Evolutionary conservation across 2,329 filamentous ascomycete genomes (phyloP).

Genomic region (Ophiostoma sp.): DNA sequence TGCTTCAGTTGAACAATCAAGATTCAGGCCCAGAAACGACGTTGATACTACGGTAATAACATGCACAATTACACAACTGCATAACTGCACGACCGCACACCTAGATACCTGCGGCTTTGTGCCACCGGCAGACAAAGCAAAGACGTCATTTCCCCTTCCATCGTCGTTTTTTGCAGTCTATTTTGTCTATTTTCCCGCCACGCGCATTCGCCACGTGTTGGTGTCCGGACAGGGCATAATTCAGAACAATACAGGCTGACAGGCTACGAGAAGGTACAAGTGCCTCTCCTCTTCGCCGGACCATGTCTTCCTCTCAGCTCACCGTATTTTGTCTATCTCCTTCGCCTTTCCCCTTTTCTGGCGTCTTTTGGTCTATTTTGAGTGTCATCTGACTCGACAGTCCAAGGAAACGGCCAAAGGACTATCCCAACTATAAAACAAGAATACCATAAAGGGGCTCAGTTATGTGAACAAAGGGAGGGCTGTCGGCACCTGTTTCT

Average conservation of each 20-base stretch:
- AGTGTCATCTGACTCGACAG: slow-evolving; percentile 8
- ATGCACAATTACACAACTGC: background rate
- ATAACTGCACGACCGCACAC: background rate
- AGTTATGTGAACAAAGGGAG: background rate
- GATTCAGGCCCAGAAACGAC: background rate
- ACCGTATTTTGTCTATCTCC: background rate
- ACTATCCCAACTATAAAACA: background rate
- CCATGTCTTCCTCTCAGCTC: background rate
- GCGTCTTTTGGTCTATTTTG: background rate
- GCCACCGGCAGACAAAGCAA: background rate
- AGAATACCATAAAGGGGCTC: background rate
- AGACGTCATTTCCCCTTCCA: slow-evolving; percentile 2
- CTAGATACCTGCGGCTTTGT: background rate
- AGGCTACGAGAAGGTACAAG: background rate
- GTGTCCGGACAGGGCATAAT: background rate
- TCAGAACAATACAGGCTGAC: background rate
- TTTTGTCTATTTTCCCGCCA: background rate
- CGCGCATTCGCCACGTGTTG: slow-evolving; percentile 11
- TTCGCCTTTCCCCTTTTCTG: background rate
- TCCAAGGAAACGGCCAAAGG: background rate
- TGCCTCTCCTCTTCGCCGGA: background rate
- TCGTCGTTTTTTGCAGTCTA: background rate
- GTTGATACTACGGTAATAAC: background rate
- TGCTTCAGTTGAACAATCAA: background rate
- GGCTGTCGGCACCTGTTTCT: background rate